Evolutionary conservation across 805 yeast genomes (phyloP), one percentile per base, ranked within the genome.

Genomic region (Yueomyces sinensis): DNA sequence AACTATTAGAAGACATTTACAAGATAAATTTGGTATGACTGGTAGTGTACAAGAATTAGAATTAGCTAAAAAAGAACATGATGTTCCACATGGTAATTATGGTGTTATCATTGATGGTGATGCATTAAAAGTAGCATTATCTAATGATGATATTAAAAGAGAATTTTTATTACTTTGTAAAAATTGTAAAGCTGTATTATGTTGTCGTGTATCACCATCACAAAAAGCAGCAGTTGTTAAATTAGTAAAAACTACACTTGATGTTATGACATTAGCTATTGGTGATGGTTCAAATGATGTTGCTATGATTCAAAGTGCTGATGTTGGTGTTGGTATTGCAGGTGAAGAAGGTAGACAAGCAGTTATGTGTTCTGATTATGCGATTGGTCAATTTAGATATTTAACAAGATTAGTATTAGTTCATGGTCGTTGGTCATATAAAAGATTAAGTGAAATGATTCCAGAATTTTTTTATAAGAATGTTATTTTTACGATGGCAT

Each of bases 291-390:
- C 93, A 13, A 82, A 82, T 52, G 94, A 82, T 61, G 94, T 82
- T 38, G 87, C 93, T 6, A 82, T 82, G 94, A 82, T 82, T 46
- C 94, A 82, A 55, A 75, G 86, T 14, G 91, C 93, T 1, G 78
- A 82, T 58, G 78, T 82, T 32, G 94, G 94, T 50, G 81, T 82
- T 37, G 94, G 94, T 61, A 82, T 82, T 50, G 87, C 87, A 3
- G 94, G 94, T 59, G 93, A 82, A 61, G 94, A 82, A 63, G 94
- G 94, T 52, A 63, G 91, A 36, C 93, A 81, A 56, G 93, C 93
- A 9, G 91, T 72, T 3, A 82, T 82, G 93, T 77, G 86, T 17
- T 76, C 91, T 1, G 94, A 82, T 61, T 82, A 78, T 58, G 94
- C 89, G n/a, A 61, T 82, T 48, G 91, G 89, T 14, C 94, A 82